Conservation (phyloP, 2,329 filamentous ascomycete genomes). For the Aspergillus ustus region DNA sequence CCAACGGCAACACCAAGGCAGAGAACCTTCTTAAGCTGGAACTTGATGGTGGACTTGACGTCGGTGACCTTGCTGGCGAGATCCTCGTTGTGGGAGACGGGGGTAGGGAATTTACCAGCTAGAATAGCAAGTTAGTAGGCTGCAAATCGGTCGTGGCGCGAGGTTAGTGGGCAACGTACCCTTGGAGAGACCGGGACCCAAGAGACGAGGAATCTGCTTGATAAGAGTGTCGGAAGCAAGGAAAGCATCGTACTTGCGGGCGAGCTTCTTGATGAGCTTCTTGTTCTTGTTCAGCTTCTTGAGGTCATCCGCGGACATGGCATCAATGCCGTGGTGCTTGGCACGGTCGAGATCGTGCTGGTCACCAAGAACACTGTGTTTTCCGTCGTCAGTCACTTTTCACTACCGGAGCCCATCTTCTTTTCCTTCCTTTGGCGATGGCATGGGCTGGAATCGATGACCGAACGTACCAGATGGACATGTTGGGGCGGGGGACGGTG, state of each 20-base stretch:
- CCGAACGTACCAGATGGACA: conserved; percentile 73
- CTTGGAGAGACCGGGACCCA: conserved; percentile 98
- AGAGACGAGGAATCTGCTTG: conserved; percentile 99
- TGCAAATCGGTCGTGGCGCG: neutral
- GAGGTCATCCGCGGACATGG: conserved; percentile 97
- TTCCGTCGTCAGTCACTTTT: conserved; percentile 21
- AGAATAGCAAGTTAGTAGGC: conserved; percentile 42
- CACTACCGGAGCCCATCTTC: neutral
- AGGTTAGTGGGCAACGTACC: conserved; percentile 57
- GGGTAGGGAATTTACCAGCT: conserved; percentile 99
- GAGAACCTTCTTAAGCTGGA: conserved; percentile 99
- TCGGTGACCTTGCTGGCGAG: conserved; percentile 94
- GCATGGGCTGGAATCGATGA: conserved; percentile 8
- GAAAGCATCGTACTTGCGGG: conserved; percentile 99
- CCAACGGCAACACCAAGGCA: conserved; percentile 99
- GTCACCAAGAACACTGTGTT: conserved; percentile 76
- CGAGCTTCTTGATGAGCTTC: conserved; percentile 99
- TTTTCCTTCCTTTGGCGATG: neutral
- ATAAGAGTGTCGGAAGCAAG: conserved; percentile 95
- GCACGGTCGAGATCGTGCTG: conserved; percentile 99
- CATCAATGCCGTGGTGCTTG: conserved; percentile 98
- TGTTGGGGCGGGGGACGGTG: conserved; percentile 85
- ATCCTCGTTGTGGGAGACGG: conserved; percentile 95
- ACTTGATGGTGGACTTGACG: conserved; percentile 99
- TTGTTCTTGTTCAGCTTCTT: conserved; percentile 99